Base-by-base conservation (phyloP, 306 rosid genomes). In the Clitoria ternatea region DNA sequence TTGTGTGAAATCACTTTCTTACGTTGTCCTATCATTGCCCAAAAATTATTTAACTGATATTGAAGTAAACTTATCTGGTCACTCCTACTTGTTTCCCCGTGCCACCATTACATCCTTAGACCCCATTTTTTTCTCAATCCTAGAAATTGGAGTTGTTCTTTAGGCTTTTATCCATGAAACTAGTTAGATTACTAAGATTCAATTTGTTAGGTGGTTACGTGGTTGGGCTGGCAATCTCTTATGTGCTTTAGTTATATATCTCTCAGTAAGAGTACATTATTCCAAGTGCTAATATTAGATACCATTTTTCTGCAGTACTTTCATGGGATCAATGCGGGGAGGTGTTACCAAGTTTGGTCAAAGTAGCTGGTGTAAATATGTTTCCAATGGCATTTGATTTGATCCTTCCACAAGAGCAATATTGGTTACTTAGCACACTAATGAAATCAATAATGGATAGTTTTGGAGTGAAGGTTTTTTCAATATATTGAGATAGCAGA, bases 241-340 rank as follows among this genome's bases (percentile, higher is more conserved):
- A 22, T 57, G 63, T 79, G 82, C 66, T 66, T 79, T 72, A 72
- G 75, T 72, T 79, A 48, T 78, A 29, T 71, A 70, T 66, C 61
- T 79, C 74, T 72, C 69, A 37, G 57, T 27, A 26, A 52, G 79
- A 40, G 37, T 69, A 69, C 62, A 55, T 69, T 69, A 50, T 80
- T 80, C 77, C 70, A 80, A 53, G 74, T 74, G 69, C 84, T 80
- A 74, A 75, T 74, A 69, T 68, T 69, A 78, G 86, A 82, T 74
- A 82, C 75, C 74, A 59, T 82, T 78, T 79, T 82, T 82, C 86
- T 82, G 83, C 83, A 82, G 86, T 82, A 82, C 78, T 49, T 71
- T 70, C 59, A 14, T 66, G 75, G 66, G 83, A 61, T 66, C 83
- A 74, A 61, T 71, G 81, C 76, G 27, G 20, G 83, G 71, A 82